Base-by-base conservation (phyloP, 1,284 basidiomycete species). In the Tetrapyrgos nigripes region DNA sequence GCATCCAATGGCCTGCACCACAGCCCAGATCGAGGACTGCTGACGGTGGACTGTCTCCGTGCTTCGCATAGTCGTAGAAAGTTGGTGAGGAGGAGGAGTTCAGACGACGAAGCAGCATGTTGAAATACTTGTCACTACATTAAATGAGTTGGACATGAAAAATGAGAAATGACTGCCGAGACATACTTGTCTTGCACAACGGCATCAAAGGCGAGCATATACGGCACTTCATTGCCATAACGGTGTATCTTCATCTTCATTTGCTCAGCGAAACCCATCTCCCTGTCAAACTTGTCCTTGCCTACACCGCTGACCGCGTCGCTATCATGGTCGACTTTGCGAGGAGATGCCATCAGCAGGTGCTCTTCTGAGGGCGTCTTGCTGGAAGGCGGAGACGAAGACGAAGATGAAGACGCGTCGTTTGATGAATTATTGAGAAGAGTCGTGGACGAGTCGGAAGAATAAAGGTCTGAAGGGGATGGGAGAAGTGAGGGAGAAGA, bases 11-110 rank as follows among this genome's bases (percentile, higher is more conserved):
- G 1, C 89, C 89, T 53, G 80, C 67, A 4, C 90, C 90, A 71
- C 89, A 91, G 5, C 90, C 90, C 17, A 92, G 73, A 66, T 92
- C 90, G 10, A 92, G 79, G 27, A 88, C 83, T n/a, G 74, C 73
- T 1, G 69, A 63, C 1, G 89, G 89, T 1, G 79, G 77, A 26
- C 74, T 76, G 44, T 78, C 76, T n/a, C 76, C 73, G 62, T 51
- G 6, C n/a, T 26, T 50, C 14, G 51, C 11, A 43, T 82, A 86
- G 61, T 83, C 73, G 55, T 83, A 78, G 64, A 92, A 91, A 4
- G 82, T 82, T 0, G 88, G 89, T 0, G 77, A 79, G 9, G 77
- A 76, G 8, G 73, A 76, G 2, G 76, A 70, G 52, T 79, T 83
- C 26, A 89, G 73, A 29, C 81, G 81, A 40, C 76, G 79, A 26